Base-by-base conservation (phyloP, 2,329 filamentous ascomycete species). In the Alternaria triticina region DNA sequence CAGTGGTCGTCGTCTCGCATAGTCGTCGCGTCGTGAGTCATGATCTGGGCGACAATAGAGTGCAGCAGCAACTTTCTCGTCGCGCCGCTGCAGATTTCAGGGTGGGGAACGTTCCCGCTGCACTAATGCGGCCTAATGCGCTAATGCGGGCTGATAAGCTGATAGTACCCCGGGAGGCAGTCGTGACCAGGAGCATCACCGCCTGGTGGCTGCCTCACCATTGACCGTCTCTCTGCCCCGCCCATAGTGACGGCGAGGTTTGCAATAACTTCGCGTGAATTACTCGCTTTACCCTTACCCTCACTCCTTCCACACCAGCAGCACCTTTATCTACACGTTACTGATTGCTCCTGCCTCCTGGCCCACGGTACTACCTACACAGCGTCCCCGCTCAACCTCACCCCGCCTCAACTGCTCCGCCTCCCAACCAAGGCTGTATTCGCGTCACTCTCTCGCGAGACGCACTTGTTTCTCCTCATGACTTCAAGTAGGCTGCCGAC, bases 11-110 rank as follows among this genome's bases (percentile, higher is more conserved):
- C 47, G 17, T 57, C 20, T 65, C 43, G 67, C 68, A 71, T 73
- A 36, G 66, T 72, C 67, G 67, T 70, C 33, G 61, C 60, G 62
- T 43, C 59, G 69, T 70, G 70, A 69, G 70, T 72, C 72, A 72
- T 69, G 65, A 45, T 54, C 62, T 23, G 63, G 65, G 54, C 28
- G 50, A 47, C 43, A 52, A 27, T 11, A 23, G n/a, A 50, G 46
- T 17, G 52, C 25, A 52, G 49, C 55, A 30, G 30, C 33, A 33
- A 51, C 54, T 61, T 61, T 65, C 44, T 60, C 69, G 70, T 69
- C 65, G 69, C 63, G 60, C 63, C 58, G 50, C 50, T 64, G 60
- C 62, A 69, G 66, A 65, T 66, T 68, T 67, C 65, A 64, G 65
- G 71, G 70, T 70, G 71, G 71, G 71, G 49, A 22, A 70, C 61